Evolutionary conservation across 768 basidiomycete genomes (phyloP), one percentile per base, ranked within the genome.

Genomic region (Crucibulum laeve): DNA sequence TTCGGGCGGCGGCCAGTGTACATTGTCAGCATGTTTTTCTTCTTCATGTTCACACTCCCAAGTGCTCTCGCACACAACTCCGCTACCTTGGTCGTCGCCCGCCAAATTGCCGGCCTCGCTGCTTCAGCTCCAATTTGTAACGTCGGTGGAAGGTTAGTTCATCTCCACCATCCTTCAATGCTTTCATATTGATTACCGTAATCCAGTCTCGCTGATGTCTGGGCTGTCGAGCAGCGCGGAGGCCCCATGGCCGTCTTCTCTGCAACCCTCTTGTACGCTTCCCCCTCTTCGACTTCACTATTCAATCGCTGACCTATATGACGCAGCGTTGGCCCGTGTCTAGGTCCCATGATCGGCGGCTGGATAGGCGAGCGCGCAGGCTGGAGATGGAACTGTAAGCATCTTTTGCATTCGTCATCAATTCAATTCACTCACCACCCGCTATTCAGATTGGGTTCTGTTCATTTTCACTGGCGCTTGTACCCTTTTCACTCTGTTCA

Each of bases 171-270:
- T 13, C 23, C 21, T 4, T 26, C 36, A 7, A 24, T 19, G 4
- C 8, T 8, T 32, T 23, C 11, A 3, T 36, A 14, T 15, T 17
- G 25, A 18, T 23, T 37, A 19, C 14, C 21, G 14, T 19, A 5
- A 30, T 7, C 13, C 35, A 60, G 60, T 49, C 53, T 73, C 33
- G 64, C 70, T 3, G 72, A 73, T 52, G 52, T 70, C 4, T 73
- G 70, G 68, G 55, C 57, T 4, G 56, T 70, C 4, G 61, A 69
- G 42, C 59, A 68, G 1, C 63, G 73, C 7, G 71, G 71, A 13
- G 54, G 71, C n/a, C 73, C 75, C 4, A 75, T 77, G 61, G 69
- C 71, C 2, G 30, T 74, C 13, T 79, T 76, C 52, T 71, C 71
- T 4, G 61, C 64, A 3, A 72, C 71, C 1, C 62, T 76, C 1